Evolutionary conservation across 1,284 basidiomycete species (phyloP).

Genomic region (Neonothopanus nambi): DNA sequence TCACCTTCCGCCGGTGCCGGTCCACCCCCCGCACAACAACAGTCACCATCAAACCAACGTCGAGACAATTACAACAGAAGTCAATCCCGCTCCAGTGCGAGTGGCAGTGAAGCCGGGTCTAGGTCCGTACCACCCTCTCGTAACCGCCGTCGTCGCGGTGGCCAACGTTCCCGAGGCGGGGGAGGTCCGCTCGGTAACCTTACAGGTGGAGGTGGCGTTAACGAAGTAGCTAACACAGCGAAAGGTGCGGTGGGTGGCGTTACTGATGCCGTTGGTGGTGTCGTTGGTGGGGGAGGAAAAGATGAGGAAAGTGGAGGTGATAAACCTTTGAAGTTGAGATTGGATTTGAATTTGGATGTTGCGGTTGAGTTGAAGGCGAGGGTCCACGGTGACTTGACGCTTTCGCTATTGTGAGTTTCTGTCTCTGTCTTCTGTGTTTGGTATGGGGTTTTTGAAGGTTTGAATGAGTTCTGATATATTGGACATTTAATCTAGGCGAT

Average conservation of each 20-base stretch:
- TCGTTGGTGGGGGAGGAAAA: constrained; percentile 17
- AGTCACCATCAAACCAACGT: neutral
- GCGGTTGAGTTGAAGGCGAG: constrained; percentile 29
- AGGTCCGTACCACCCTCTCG: constrained; percentile 8
- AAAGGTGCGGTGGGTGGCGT: constrained; percentile 18
- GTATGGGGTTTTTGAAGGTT: too few relatives aligned
- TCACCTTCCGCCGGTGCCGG: constrained; percentile 5
- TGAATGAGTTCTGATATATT: too few relatives aligned
- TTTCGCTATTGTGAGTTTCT: constrained; percentile 31
- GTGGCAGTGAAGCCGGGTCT: constrained; percentile 3
- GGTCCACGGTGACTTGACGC: constrained; percentile 29
- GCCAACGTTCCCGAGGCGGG: neutral
- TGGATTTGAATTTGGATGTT: constrained; percentile 29
- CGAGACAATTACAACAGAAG: neutral
- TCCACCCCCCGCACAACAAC: constrained; percentile 5
- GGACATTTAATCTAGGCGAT: too few relatives aligned
- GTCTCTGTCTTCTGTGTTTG: too few relatives aligned
- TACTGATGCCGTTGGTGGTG: constrained; percentile 15
- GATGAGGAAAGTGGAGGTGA: constrained; percentile 19
- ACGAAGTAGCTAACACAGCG: constrained; percentile 20
- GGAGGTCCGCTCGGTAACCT: constrained; percentile 20
- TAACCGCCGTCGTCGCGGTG: constrained; percentile 17
- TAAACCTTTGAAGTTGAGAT: constrained; percentile 25
- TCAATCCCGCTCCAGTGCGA: constrained; percentile 1
- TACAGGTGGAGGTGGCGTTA: too few relatives aligned